Evolutionary conservation across 2,329 filamentous ascomycete species (phyloP).

Genomic region (Colletotrichum acutatum): DNA sequence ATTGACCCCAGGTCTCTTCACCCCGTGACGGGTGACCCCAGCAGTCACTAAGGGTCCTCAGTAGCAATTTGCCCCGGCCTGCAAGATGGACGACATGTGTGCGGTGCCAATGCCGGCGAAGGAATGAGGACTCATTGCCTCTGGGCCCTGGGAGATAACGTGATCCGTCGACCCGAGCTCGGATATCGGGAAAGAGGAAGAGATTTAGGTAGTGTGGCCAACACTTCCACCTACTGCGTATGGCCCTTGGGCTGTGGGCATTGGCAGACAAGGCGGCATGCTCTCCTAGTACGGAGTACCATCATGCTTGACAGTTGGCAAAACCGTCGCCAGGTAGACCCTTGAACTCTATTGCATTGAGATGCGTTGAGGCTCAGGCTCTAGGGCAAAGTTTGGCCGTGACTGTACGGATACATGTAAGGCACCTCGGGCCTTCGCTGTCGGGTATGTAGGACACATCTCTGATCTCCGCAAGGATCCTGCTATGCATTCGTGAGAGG

Average conservation of each 20-base stretch:
- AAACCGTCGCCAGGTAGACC: background rate
- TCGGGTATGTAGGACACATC: slow-evolving; percentile 4
- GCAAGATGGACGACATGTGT: slow-evolving; percentile 12
- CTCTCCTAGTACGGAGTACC: background rate
- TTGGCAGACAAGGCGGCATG: background rate
- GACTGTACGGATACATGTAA: background rate
- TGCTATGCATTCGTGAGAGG: background rate
- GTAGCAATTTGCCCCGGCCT: slow-evolving; percentile 10
- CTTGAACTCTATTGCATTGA: slow-evolving; percentile 2
- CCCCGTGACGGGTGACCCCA: background rate
- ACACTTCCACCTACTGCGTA: background rate
- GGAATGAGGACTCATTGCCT: slow-evolving; percentile 7
- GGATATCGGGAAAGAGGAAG: slow-evolving; percentile 13
- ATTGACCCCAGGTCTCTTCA: slow-evolving; percentile 8
- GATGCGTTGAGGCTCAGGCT: slow-evolving; percentile 1
- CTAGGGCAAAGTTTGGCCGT: background rate
- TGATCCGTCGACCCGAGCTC: slow-evolving; percentile 17
- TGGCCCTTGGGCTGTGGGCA: background rate
- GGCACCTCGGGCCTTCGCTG: slow-evolving; percentile 4
- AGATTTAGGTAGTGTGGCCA: background rate
- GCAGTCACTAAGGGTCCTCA: background rate
- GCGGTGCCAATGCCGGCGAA: background rate
- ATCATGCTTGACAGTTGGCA: background rate
- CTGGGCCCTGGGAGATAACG: background rate
- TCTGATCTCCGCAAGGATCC: slow-evolving; percentile 26